Evolutionary conservation across 306 rosid genomes (phyloP).

Genomic region (Cicer judaicum): DNA sequence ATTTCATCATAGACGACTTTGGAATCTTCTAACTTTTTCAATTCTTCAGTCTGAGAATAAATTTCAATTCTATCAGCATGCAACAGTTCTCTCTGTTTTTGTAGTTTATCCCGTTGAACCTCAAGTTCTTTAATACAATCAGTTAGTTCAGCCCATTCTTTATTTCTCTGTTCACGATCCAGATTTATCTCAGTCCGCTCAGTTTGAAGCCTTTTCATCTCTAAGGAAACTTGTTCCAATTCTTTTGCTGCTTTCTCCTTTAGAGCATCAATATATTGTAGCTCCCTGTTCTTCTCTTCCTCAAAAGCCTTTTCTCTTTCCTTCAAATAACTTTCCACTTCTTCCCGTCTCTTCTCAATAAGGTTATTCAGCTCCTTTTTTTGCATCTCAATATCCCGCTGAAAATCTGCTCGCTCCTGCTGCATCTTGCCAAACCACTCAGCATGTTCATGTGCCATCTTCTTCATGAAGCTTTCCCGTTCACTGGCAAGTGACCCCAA

Average conservation of each 20-base stretch:
- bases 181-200: constrained; percentile 80
- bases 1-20: constrained; percentile 69
- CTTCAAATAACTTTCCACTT: constrained; percentile 77
- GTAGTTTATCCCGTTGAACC: constrained; percentile 87
- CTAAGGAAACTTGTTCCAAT: constrained; percentile 72
- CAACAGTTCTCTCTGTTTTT: constrained; percentile 84
- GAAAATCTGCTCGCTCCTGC: constrained; percentile 83
- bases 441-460: constrained; percentile 79
- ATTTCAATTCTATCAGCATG: constrained; percentile 83
- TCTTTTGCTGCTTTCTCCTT: constrained; percentile 77
- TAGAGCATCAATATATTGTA: constrained; percentile 62
- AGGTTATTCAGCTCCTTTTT: constrained; percentile 77
- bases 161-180: constrained; percentile 85
- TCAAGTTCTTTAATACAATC: constrained; percentile 84
- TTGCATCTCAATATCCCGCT: constrained; percentile 79
- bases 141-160: constrained; percentile 89
- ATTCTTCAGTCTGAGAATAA: constrained; percentile 69
- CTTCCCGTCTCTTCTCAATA: constrained; percentile 87
- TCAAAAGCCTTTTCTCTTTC: constrained; percentile 76
- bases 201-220: constrained; percentile 77
- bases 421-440: constrained; percentile 90
- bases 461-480: constrained; percentile 86
- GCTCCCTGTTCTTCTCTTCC: constrained; percentile 76
- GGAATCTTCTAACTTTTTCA: constrained; percentile 71
- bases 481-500: constrained; percentile 70